Conservation (phyloP, 495 filamentous ascomycete species). For the Aspergillus homomorphus region DNA sequence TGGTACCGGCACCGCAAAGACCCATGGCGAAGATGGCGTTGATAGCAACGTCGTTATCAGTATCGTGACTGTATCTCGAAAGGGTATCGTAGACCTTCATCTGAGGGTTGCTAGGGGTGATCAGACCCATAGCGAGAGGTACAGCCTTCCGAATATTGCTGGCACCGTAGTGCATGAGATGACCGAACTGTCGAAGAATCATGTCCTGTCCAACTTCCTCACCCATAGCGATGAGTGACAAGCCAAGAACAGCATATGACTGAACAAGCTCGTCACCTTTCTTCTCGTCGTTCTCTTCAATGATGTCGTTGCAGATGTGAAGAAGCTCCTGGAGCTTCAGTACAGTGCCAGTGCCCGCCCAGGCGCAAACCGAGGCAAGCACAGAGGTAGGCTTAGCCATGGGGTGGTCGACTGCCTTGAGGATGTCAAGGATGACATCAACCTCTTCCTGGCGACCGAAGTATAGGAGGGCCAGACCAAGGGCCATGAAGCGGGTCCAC, state of each 20-base stretch:
- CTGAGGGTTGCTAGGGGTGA: constrained; percentile 96
- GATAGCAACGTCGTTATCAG: constrained; percentile 96
- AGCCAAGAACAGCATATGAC: constrained; percentile 90
- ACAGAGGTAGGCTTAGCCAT: constrained; percentile 89
- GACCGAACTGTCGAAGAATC: constrained; percentile 94
- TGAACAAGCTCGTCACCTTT: constrained; percentile 92
- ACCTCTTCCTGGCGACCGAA: constrained; percentile 97
- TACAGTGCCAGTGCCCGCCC: constrained; percentile 95
- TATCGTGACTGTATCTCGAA: constrained; percentile 98
- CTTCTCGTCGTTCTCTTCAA: constrained; percentile 89
- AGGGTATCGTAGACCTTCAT: constrained; percentile 99
- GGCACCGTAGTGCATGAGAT: constrained; percentile 99
- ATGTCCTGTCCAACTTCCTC: constrained; percentile 99
- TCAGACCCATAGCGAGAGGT: constrained; percentile 93
- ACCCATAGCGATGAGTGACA: constrained; percentile 94
- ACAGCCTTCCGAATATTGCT: constrained; percentile 95
- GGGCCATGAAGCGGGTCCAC: constrained; percentile 94
- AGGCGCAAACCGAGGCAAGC: constrained; percentile 92
- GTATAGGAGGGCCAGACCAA: constrained; percentile 90
- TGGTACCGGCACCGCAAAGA: constrained; percentile 92
- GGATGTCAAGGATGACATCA: constrained; percentile 87
- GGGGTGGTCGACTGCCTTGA: constrained; percentile 93
- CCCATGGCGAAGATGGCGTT: constrained; percentile 99
- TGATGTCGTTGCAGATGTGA: constrained; percentile 95
- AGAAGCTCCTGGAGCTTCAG: constrained; percentile 94